Evolutionary conservation across 1,139 yeast genomes (phyloP).

Genomic region (Saccharomyces hybrid): DNA sequence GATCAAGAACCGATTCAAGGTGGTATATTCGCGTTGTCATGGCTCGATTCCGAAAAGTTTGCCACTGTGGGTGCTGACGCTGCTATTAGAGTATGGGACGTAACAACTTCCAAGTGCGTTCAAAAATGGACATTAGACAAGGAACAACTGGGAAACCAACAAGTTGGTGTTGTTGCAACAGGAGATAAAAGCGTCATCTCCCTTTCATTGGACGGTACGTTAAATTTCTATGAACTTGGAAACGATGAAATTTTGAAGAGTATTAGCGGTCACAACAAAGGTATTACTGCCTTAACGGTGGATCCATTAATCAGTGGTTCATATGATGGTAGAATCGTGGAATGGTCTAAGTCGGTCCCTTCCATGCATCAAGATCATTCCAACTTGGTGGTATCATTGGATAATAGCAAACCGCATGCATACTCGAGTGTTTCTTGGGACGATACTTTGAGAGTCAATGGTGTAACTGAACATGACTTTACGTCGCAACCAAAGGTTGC

Average conservation of each 20-base stretch:
- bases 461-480: slow-evolving; percentile 32
- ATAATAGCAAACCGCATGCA: slow-evolving; percentile 23
- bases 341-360: slow-evolving; percentile 47
- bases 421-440: slow-evolving; percentile 76
- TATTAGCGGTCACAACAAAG: slow-evolving; percentile 72
- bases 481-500: slow-evolving; percentile 60
- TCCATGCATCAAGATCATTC: slow-evolving; percentile 41
- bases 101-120: slow-evolving; percentile 34
- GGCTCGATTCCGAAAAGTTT: slow-evolving; percentile 57
- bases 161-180: slow-evolving; percentile 71
- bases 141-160: slow-evolving; percentile 54
- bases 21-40: slow-evolving; percentile 69
- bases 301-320: slow-evolving; percentile 54
- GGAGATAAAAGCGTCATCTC: slow-evolving; percentile 51
- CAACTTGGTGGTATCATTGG: slow-evolving; percentile 48
- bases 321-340: slow-evolving; percentile 66
- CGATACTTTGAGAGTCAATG: slow-evolving; percentile 50
- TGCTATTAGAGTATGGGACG: slow-evolving; percentile 58
- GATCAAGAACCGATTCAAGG: slow-evolving; percentile 53
- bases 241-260: slow-evolving; percentile 37
- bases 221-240: slow-evolving; percentile 37
- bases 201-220: slow-evolving; percentile 62
- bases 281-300: slow-evolving; percentile 54
- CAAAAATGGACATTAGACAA: slow-evolving; percentile 39
- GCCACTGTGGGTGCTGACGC: slow-evolving; percentile 84